A percentile compares a stretch with the other conserved stretches of the same genome.
phyloP scores from a whole-genome alignment of 371 early-diverging fungal species.

The Mortierella sp. region DNA sequence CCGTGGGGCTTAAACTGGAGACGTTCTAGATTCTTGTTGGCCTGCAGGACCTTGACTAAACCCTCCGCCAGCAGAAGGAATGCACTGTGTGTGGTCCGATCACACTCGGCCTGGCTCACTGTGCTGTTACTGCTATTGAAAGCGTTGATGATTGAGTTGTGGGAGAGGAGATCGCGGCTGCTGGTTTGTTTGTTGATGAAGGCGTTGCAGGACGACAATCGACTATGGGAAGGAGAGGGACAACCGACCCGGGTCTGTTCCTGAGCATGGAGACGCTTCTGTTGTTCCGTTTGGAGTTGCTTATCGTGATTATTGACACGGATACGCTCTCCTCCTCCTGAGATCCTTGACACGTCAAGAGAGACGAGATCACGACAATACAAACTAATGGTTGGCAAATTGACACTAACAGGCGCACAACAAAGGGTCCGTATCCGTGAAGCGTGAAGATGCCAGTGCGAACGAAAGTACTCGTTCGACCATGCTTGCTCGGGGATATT shows the following conservation, averaged over 20 bases:
- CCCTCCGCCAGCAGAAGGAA: slow-evolving; percentile 28
- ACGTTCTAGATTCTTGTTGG: slow-evolving; percentile 24
- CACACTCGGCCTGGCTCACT: not conserved
- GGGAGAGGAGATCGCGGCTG: not conserved
- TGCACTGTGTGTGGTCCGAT: slow-evolving; percentile 12
- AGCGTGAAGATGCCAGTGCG: slow-evolving; percentile 30
- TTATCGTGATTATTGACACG: not conserved
- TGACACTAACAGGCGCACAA: slow-evolving; percentile 29
- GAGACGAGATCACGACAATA: slow-evolving; percentile 33
- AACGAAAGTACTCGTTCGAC: slow-evolving; percentile 24
- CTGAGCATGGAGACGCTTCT: not conserved
- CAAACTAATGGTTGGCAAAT: slow-evolving; percentile 14
- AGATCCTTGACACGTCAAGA: slow-evolving; percentile 32
- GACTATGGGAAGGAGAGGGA: not conserved
- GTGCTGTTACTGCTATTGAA: not conserved
- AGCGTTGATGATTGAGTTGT: not conserved
- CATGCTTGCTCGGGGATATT: slow-evolving; percentile 36
- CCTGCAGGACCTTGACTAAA: slow-evolving; percentile 21
- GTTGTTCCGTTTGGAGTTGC: not conserved
- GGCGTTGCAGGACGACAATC: not conserved
- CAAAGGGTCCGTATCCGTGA: slow-evolving; percentile 20
- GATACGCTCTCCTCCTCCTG: not conserved
- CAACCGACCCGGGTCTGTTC: not conserved
- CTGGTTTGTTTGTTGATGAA: not conserved
- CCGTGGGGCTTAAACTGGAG: slow-evolving; percentile 34